Conservation (phyloP, 2,329 filamentous ascomycete species). For the Fusarium gaditjirri region DNA sequence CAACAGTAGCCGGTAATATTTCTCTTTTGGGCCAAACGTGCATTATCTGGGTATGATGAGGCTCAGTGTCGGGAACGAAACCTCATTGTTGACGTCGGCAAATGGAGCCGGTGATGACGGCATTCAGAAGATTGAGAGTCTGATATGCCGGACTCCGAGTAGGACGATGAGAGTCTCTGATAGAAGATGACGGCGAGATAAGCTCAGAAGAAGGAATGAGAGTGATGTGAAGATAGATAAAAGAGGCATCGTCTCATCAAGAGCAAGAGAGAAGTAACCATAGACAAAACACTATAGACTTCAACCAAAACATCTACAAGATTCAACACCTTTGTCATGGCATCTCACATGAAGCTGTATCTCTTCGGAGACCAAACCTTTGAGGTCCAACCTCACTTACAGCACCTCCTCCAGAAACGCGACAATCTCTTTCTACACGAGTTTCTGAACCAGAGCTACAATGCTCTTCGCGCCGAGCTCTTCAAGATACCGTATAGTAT, state of each 20-base stretch:
- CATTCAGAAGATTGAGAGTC: neutral
- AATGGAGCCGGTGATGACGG: neutral
- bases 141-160: constrained; percentile 17
- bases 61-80: constrained; percentile 6
- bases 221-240: constrained; percentile 3
- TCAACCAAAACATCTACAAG: constrained; percentile 27
- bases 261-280: neutral
- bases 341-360: constrained; percentile 22
- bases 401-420: constrained; percentile 28
- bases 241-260: neutral
- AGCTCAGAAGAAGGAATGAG: neutral
- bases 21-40: neutral
- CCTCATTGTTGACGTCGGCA: neutral
- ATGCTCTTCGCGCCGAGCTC: constrained; percentile 28
- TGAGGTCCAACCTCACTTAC: constrained; percentile 29
- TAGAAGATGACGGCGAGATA: neutral
- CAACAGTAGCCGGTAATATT: fast-evolving
- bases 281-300: constrained; percentile 12
- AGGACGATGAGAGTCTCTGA: neutral
- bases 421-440: constrained; percentile 39
- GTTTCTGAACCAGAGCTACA: constrained; percentile 31
- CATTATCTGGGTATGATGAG: constrained; percentile 1
- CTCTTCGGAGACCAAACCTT: constrained; percentile 38
- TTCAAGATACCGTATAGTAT: constrained; percentile 27
- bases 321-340: constrained; percentile 37